Conservation (phyloP, 2,329 filamentous ascomycete species). For the Paracoccidioides lutzii region DNA sequence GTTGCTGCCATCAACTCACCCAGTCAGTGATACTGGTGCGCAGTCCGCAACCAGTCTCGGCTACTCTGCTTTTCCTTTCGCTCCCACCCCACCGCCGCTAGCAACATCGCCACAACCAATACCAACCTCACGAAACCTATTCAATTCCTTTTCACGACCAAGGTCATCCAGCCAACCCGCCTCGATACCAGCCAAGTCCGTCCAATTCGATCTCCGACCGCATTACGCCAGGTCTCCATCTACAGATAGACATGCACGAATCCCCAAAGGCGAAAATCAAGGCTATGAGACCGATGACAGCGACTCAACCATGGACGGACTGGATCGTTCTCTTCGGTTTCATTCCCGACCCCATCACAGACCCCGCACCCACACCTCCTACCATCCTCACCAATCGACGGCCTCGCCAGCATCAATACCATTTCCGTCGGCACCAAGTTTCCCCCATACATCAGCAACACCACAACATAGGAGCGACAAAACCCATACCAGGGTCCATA, state of each 20-base stretch:
- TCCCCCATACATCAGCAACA: too few relatives aligned
- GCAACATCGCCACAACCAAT: background rate
- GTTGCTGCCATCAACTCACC: background rate
- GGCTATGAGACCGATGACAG: constrained; percentile 35
- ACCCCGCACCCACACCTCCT: background rate
- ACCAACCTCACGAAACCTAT: background rate
- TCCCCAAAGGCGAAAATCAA: constrained; percentile 10
- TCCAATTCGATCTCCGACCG: constrained; percentile 11
- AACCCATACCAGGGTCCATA: background rate
- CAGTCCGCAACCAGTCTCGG: background rate
- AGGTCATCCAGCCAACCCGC: constrained; percentile 10
- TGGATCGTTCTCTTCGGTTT: constrained; percentile 10
- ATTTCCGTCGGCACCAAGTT: background rate
- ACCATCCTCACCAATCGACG: background rate
- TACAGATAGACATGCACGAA: constrained; percentile 13
- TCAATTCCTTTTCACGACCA: background rate
- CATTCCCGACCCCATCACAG: background rate
- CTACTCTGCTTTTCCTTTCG: background rate
- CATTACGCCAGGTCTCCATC: constrained; percentile 20
- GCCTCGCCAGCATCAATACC: background rate
- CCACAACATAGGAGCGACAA: background rate
- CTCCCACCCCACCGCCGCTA: background rate
- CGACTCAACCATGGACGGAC: constrained; percentile 23
- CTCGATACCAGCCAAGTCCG: constrained; percentile 6
- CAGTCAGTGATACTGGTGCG: background rate